Evolutionary conservation across 1,139 yeast genomes (phyloP), one percentile per base, ranked within the genome.

Genomic region (Geotrichum cucujoidarum): DNA sequence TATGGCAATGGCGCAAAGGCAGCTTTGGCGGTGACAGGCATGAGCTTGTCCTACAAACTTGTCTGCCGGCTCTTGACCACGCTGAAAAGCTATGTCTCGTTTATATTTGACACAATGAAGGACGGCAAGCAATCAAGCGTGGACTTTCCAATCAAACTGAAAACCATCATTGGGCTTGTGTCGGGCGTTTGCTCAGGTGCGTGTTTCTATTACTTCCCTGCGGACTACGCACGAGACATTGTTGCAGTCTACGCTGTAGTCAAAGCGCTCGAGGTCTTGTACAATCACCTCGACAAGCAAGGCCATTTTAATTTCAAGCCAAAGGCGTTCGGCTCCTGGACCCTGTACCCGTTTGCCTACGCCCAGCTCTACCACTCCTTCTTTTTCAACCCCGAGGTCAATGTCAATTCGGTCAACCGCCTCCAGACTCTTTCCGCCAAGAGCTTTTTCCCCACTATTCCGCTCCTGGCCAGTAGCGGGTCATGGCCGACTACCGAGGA

Each of bases 341-440:
- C 64, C 16, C 55, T 70, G 47, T 66, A 69, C 57, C 73, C 74
- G 5, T 49, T 68, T 22, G 69, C 73, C 13, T 60, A 65, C 52
- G 61, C 68, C 6, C 71, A 70, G 58, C 62, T 70, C 40, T 63
- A 67, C 47, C 61, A 67, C 51, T 52, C 67, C 3, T 62, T 64
- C 40, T 53, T 67, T 30, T 58, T 60, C 50, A 59, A 66, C 45
- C 69, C 66, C 1, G 70, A 66, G 4, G n/a, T 20, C 10, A 40
- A 35, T 21, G 6, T 24, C 8, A 24, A 10, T 24, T 24, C 27
- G 6, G 27, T 24, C 27, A 24, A 24, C 27, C 27, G 27, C 6
- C 6, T 24, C 10, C 6, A 6, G 10, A 24, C 27, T 6, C 27
- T 24, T 6, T 24, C 27, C 27, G 6, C 8, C 8, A 24, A 10